Evolutionary conservation across 768 basidiomycete genomes (phyloP).

Genomic region (Flagelloscypha sp.): DNA sequence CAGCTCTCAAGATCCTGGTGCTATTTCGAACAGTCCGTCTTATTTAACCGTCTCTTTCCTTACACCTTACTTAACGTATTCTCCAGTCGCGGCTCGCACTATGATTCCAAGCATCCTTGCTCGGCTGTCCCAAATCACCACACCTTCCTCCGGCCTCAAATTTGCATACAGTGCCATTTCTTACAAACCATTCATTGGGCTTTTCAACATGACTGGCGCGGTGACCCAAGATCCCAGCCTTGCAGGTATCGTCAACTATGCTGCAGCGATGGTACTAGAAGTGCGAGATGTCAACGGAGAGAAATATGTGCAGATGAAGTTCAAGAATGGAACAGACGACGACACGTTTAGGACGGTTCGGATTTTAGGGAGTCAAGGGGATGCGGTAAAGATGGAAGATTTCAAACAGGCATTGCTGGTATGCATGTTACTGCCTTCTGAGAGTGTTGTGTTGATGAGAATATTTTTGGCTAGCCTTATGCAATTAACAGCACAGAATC

Average conservation of each 20-base stretch:
- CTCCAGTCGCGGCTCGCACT: constrained; percentile 56
- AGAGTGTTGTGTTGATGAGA: neutral
- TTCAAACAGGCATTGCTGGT: constrained; percentile 32
- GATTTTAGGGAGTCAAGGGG: constrained; percentile 24
- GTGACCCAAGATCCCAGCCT: constrained; percentile 42
- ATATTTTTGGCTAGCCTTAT: constrained; percentile 28
- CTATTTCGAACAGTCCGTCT: constrained; percentile 58
- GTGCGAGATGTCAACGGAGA: constrained; percentile 39
- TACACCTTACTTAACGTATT: constrained; percentile 1
- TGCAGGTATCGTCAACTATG: constrained; percentile 57
- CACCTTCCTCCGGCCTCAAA: constrained; percentile 41
- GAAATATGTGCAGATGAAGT: constrained; percentile 51
- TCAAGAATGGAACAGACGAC: constrained; percentile 59
- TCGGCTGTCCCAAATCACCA: constrained; percentile 41
- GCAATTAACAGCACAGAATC: constrained; percentile 42
- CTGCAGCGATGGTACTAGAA: constrained; percentile 50
- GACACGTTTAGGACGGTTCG: constrained; percentile 33
- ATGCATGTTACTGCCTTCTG: constrained; percentile 5
- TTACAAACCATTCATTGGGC: constrained; percentile 71
- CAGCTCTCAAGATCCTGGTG: constrained; percentile 36
- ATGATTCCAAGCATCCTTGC: constrained; percentile 53
- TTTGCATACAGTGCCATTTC: constrained; percentile 52
- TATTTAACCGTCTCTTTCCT: neutral
- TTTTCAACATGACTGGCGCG: constrained; percentile 71
- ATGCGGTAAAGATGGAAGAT: constrained; percentile 27